phyloP scores from a whole-genome alignment of 208 protist species.

The Wallacemonas sp. region DNA sequence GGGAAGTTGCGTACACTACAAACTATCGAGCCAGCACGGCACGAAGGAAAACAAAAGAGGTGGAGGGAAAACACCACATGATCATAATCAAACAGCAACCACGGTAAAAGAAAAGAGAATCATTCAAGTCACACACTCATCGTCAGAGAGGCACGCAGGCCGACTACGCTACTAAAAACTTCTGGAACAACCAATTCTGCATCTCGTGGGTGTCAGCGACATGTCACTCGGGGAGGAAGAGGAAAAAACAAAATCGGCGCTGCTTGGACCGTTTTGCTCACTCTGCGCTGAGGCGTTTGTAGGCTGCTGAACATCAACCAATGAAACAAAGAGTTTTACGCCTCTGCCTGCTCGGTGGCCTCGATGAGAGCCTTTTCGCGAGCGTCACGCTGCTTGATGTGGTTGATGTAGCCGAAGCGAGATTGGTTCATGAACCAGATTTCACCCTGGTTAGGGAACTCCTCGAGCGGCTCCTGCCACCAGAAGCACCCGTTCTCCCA shows the following conservation, averaged over 20 bases:
- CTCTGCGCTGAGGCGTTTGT: background rate
- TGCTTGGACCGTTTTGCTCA: background rate
- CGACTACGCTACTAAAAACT: slow-evolving; percentile 11
- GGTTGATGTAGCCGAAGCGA: slow-evolving; percentile 82
- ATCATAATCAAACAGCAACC: background rate
- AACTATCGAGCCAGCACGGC: background rate
- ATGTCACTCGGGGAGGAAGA: background rate
- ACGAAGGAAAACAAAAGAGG: background rate
- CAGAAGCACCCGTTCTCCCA: slow-evolving; percentile 75
- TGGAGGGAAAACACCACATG: background rate
- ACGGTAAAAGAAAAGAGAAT: slow-evolving; percentile 2
- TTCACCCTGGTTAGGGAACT: slow-evolving; percentile 84
- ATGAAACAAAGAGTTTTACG: background rate
- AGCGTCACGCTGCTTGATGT: slow-evolving; percentile 79
- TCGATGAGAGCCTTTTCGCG: slow-evolving; percentile 57
- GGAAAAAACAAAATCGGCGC: background rate
- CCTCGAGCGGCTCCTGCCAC: slow-evolving; percentile 87
- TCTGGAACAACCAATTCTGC: slow-evolving; percentile 12
- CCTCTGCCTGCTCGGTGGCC: slow-evolving; percentile 31
- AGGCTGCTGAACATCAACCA: too few relatives aligned
- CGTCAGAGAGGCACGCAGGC: too few relatives aligned
- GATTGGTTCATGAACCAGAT: slow-evolving; percentile 79
- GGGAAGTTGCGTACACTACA: too few relatives aligned
- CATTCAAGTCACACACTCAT: background rate
- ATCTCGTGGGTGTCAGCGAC: background rate